These are phyloP conservation scores for Bryoglossum gracile DNA, from an alignment of 495 filamentous ascomycete species.

Conservation along the genomic window DNA sequence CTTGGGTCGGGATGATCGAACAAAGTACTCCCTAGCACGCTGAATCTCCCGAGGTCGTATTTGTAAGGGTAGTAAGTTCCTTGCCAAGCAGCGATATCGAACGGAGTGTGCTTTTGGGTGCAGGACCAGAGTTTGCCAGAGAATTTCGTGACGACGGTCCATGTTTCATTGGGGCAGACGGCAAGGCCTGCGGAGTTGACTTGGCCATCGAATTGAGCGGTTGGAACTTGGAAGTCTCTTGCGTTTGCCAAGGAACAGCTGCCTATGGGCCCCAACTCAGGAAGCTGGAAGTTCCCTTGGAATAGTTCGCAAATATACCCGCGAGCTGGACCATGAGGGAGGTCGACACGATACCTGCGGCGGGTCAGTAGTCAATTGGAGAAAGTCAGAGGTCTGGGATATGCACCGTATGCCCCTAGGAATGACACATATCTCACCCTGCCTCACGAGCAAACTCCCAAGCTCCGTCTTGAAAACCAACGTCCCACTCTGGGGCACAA, in stretches of 20 bases:
- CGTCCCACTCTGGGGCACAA: constrained; percentile 60
- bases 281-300: constrained; percentile 59
- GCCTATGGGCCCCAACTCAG: constrained; percentile 66
- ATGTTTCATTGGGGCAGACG: constrained; percentile 23
- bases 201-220: constrained; percentile 52
- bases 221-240: constrained; percentile 62
- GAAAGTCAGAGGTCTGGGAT: too few species aligned
- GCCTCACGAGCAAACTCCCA: constrained; percentile 54
- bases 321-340: constrained; percentile 50
- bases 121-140: constrained; percentile 54
- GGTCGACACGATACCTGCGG: constrained; percentile 54
- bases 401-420: constrained; percentile 64
- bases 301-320: constrained; percentile 70
- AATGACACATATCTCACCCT: constrained; percentile 65
- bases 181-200: not conserved
- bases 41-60: constrained; percentile 78
- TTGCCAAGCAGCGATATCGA: constrained; percentile 82
- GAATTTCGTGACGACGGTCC: constrained; percentile 54
- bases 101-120: constrained; percentile 65
- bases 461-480: constrained; percentile 68
- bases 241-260: constrained; percentile 61
- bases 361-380: too few species aligned
- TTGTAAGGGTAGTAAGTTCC: constrained; percentile 77
- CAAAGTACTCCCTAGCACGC: constrained; percentile 63
- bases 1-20: constrained; percentile 79